These are phyloP conservation scores for Peronospora destructor DNA, from an alignment of 352 stramenopile species.

Conservation along the genomic window DNA sequence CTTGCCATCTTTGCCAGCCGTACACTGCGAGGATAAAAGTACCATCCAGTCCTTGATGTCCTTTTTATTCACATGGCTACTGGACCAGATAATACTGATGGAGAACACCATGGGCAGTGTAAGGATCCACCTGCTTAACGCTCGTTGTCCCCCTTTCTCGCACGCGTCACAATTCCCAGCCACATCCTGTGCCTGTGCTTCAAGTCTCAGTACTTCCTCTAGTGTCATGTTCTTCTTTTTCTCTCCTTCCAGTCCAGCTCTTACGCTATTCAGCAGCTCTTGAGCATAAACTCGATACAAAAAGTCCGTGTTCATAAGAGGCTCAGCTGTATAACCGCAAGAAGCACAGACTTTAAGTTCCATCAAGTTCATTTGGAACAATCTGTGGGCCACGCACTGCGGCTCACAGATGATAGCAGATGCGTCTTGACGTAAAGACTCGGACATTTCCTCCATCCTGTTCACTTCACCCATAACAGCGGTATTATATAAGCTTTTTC, in stretches of 20 bases:
- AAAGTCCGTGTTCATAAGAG: slow-evolving; percentile 81
- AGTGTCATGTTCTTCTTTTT: slow-evolving; percentile 33
- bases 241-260: slow-evolving; percentile 2
- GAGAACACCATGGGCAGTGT: slow-evolving; percentile 82
- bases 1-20: slow-evolving; percentile 10
- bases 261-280: slow-evolving; percentile 38
- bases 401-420: slow-evolving; percentile 68
- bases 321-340: slow-evolving; percentile 61
- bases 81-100: slow-evolving; percentile 79
- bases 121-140: slow-evolving; percentile 63
- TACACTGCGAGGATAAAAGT: slow-evolving; percentile 49
- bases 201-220: slow-evolving; percentile 47
- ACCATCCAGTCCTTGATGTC: slow-evolving; percentile 72
- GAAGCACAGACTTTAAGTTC: slow-evolving; percentile 58
- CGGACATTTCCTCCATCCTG: slow-evolving; percentile 36
- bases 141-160: slow-evolving; percentile 38
- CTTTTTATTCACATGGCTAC: slow-evolving; percentile 50
- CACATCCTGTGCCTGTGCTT: slow-evolving; percentile 46
- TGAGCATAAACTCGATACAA: slow-evolving; percentile 78
- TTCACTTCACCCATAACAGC: slow-evolving; percentile 2
- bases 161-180: slow-evolving; percentile 48
- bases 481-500: slow-evolving; percentile 1
- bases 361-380: slow-evolving; percentile 87
- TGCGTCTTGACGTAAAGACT: slow-evolving; percentile 49
- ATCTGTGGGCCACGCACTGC: slow-evolving; percentile 68